phyloP scores from a whole-genome alignment of 2,329 filamentous ascomycete genomes.

The Pseudogymnoascus sp. region DNA sequence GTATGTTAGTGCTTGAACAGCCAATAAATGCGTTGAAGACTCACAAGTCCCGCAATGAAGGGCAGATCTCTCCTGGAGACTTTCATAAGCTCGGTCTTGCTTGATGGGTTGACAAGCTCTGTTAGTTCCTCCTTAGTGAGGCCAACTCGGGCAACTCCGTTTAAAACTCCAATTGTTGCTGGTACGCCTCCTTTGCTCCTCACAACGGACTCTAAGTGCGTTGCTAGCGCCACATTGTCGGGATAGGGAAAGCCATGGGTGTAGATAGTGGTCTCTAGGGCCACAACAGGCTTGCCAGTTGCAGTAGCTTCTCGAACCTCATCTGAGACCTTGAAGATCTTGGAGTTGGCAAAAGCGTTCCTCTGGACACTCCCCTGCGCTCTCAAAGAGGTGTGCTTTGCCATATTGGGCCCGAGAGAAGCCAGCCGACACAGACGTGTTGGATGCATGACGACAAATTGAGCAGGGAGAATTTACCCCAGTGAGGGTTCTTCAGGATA shows the following conservation, averaged over 20 bases:
- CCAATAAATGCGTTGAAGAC: conserved; percentile 21
- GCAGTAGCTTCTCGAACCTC: conserved; percentile 73
- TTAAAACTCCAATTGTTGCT: conserved; percentile 81
- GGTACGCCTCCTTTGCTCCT: conserved; percentile 75
- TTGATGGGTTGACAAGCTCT: conserved; percentile 57
- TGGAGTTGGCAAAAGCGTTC: not conserved
- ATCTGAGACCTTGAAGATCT: conserved; percentile 14
- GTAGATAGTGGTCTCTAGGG: conserved; percentile 93
- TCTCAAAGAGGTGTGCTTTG: not conserved
- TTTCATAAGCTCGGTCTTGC: conserved; percentile 63
- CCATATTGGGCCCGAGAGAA: not conserved
- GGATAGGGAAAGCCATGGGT: conserved; percentile 82
- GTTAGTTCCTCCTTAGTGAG: conserved; percentile 64
- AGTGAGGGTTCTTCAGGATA: not conserved
- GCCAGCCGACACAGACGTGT: not conserved
- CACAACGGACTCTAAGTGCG: conserved; percentile 71
- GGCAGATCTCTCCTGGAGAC: conserved; percentile 81
- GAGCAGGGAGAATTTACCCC: not conserved
- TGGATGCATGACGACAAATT: not conserved
- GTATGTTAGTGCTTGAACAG: conserved; percentile 8
- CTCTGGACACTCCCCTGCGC: not conserved
- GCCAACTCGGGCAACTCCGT: conserved; percentile 76
- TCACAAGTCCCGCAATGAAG: conserved; percentile 68
- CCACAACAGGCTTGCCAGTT: conserved; percentile 73
- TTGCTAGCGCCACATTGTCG: conserved; percentile 64